A percentile compares a stretch with the other conserved stretches of the same genome.
These are phyloP conservation scores for Aspergillus viridinutans DNA, from an alignment of 2,329 filamentous ascomycete genomes.

Conservation along the genomic window DNA sequence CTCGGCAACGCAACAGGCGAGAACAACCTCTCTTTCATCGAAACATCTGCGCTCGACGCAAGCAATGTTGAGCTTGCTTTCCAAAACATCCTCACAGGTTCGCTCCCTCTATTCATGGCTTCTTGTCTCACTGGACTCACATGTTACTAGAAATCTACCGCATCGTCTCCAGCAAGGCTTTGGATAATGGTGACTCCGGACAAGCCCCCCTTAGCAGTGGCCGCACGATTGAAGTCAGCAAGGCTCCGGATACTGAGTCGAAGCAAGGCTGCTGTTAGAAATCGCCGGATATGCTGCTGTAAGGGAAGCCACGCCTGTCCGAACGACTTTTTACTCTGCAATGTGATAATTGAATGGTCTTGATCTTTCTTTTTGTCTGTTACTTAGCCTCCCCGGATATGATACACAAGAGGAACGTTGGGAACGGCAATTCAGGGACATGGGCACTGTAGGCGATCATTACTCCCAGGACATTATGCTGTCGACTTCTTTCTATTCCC, in stretches of 20 bases:
- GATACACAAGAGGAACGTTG: slow-evolving; percentile 32
- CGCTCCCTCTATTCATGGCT: slow-evolving; percentile 24
- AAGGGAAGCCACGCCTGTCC: slow-evolving; percentile 25
- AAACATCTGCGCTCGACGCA: slow-evolving; percentile 96
- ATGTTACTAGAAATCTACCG: slow-evolving; percentile 82
- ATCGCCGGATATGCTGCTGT: slow-evolving; percentile 8
- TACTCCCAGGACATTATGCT: slow-evolving; percentile 13
- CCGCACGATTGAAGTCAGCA: slow-evolving; percentile 78
- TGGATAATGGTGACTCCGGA: slow-evolving; percentile 80
- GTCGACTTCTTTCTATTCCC: slow-evolving; percentile 13
- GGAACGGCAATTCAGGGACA: slow-evolving; percentile 22
- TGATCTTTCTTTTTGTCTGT: slow-evolving; percentile 34
- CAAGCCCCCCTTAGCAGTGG: slow-evolving; percentile 76
- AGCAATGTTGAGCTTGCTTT: slow-evolving; percentile 99
- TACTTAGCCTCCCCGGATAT: slow-evolving; percentile 31
- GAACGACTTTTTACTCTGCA: slow-evolving; percentile 36
- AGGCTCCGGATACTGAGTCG: slow-evolving; percentile 72
- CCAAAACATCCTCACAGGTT: slow-evolving; percentile 98
- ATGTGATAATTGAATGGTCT: slow-evolving; percentile 37
- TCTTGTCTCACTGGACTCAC: slow-evolving; percentile 8
- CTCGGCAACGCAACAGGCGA: slow-evolving; percentile 62
- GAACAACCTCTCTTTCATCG: slow-evolving; percentile 97
- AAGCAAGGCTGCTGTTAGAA: slow-evolving; percentile 53
- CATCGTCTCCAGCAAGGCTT: slow-evolving; percentile 95
- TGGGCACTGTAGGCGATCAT: slow-evolving; percentile 20